Evolutionary conservation across 805 yeast genomes (phyloP).

Genomic region (Yarrowia yakushimensis): DNA sequence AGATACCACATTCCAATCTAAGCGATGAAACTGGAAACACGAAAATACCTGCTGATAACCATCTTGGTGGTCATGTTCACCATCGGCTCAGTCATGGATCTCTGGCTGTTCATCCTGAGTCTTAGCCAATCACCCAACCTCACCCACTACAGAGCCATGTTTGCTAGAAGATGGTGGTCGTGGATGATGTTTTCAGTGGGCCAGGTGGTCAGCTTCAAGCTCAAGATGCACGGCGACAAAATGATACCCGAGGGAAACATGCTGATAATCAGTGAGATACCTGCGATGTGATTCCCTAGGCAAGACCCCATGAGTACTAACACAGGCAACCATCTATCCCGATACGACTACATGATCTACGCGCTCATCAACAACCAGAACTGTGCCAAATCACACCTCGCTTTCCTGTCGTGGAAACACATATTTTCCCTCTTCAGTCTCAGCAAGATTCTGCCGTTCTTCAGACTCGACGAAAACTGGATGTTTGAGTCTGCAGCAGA

Average conservation of each 20-base stretch:
- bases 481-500: constrained; percentile 28
- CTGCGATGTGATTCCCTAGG: constrained; percentile 31
- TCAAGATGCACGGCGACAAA: constrained; percentile 6
- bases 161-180: constrained; percentile 17
- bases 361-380: not conserved
- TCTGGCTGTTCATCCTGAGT: not conserved
- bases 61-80: constrained; percentile 10
- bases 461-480: constrained; percentile 36
- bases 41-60: not conserved
- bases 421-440: constrained; percentile 32
- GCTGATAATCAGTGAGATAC: constrained; percentile 31
- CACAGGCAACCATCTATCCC: constrained; percentile 11
- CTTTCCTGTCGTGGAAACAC: constrained; percentile 26
- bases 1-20: not conserved
- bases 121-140: constrained; percentile 5
- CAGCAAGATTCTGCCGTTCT: constrained; percentile 26
- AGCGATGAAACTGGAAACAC: not conserved
- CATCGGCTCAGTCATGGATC: not conserved
- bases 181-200: not conserved
- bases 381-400: not conserved
- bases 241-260: constrained; percentile 16
- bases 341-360: constrained; percentile 4
- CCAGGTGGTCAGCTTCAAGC: not conserved
- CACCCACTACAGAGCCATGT: not conserved
- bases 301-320: constrained; percentile 35